Percentiles rank a stretch among this genome's conserved stretches.
Conservation (phyloP, 2,329 filamentous ascomycete genomes). For the Trichoderma lentiforme region DNA sequence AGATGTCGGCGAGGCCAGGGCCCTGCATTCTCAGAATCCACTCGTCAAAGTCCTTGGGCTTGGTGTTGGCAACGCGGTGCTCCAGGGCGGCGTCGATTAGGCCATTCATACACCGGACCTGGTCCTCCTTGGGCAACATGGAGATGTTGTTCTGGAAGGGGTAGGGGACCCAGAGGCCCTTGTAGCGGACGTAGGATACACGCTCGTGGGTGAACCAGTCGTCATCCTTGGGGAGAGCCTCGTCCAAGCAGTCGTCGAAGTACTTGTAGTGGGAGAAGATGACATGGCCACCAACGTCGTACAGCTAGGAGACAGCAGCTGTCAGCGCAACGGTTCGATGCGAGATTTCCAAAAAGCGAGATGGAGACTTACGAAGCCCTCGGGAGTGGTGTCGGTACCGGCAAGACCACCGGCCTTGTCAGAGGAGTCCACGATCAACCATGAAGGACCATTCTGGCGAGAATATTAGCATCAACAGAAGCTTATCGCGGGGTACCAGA, state of each 20-base stretch:
- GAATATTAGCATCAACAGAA: conserved; percentile 25
- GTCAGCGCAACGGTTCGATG: background rate
- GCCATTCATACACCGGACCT: conserved; percentile 90
- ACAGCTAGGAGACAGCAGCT: conserved; percentile 59
- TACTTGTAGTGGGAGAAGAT: conserved; percentile 99
- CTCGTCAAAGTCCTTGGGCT: conserved; percentile 96
- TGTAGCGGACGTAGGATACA: conserved; percentile 98
- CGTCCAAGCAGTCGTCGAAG: conserved; percentile 98
- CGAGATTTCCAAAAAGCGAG: conserved; percentile 8
- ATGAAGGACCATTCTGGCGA: conserved; percentile 79
- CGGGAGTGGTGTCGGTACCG: conserved; percentile 88
- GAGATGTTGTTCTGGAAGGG: conserved; percentile 99
- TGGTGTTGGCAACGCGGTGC: conserved; percentile 79
- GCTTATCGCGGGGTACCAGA: conserved; percentile 19
- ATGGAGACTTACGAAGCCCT: conserved; percentile 81
- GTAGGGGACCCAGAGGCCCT: conserved; percentile 94
- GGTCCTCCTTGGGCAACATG: conserved; percentile 94
- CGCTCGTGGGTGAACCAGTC: conserved; percentile 99
- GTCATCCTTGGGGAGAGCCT: conserved; percentile 87
- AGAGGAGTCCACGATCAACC: conserved; percentile 91
- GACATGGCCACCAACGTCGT: conserved; percentile 97
- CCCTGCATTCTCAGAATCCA: conserved; percentile 96
- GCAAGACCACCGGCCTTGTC: conserved; percentile 93
- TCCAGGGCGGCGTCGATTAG: conserved; percentile 93
- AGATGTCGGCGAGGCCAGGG: conserved; percentile 83